Percentiles rank a stretch among this genome's conserved stretches.
These are phyloP conservation scores for Zanthoxylum bungeanum DNA, from an alignment of 345 rosid genomes.

Conservation along the genomic window DNA sequence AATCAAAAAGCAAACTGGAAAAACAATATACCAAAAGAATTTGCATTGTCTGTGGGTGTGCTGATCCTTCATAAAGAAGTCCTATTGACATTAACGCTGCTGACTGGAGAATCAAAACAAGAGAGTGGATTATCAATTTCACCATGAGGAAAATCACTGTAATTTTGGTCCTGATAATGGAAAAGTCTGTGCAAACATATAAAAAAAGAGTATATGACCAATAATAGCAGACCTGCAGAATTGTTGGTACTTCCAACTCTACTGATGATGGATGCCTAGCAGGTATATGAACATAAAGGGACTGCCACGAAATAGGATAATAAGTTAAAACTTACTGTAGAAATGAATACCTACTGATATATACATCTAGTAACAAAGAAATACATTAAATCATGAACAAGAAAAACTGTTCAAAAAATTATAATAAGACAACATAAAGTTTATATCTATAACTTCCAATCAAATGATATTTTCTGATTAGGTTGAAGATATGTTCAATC, in stretches of 20 bases:
- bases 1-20: neutral
- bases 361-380: constrained; percentile 1
- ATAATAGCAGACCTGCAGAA: constrained; percentile 63
- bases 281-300: constrained; percentile 86
- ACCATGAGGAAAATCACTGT: neutral
- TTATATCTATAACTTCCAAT: neutral
- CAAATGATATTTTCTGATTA: neutral
- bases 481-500: neutral
- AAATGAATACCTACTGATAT: neutral
- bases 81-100: constrained; percentile 92
- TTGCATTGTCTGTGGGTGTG: constrained; percentile 87
- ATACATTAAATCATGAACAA: neutral
- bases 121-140: neutral
- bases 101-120: constrained; percentile 53
- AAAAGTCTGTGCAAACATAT: neutral
- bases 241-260: constrained; percentile 87
- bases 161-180: neutral
- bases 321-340: constrained; percentile 16
- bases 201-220: neutral
- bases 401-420: neutral
- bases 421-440: neutral
- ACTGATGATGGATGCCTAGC: constrained; percentile 75
- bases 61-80: constrained; percentile 93
- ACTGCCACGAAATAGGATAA: constrained; percentile 44
- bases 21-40: constrained; percentile 61